Evolutionary conservation across 129 eudicot genomes (phyloP), one percentile per base, ranked within the genome.

Genomic region (Saposhnikovia divaricata): DNA sequence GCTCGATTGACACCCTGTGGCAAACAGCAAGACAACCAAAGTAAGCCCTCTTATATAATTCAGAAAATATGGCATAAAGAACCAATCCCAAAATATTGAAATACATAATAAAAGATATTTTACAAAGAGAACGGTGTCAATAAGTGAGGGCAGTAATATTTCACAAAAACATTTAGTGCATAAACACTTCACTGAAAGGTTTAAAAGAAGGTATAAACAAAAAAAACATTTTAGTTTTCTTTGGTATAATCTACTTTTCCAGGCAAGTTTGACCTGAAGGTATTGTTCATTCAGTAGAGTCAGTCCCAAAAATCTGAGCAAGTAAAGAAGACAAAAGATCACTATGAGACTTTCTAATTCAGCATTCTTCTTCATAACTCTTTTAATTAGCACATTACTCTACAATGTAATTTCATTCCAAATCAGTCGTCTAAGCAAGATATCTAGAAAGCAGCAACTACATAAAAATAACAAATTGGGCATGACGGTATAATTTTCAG

Each of bases 1-100:
- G 99, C 99, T 86, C 99, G 89, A 78, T 96, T 92, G 55, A 96
- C 91, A 77, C 99, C 99, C 99, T 96, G 89, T 74, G 53, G 44
- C 50, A 70, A 55, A 34, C 42, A 63, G 69, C 10, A 83, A 59
- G 42, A 48, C 80, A 73, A 53, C 77, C 65, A 10, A 46, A 79
- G 69, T 45, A 75, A 79, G 40, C 45, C 23, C 28, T 46, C 79
- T 28, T 69, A 47, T 47, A 74, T 43, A 21, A 65, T 25, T 34
- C 47, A 6, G 14, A 7, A 72, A 72, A 18, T 31, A 40, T 23
- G 11, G 27, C 45, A 73, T 40, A 73, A 73, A 9, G 1, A 42
- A 42, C 51, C 16, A 40, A 28, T 25, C 39, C 47, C n/a, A 31
- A 46, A 75, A 61, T 61, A 9, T n/a, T 61, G 14, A 25, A 61